Base-by-base conservation (phyloP, 805 yeast species). In the Nakazawaea holstii region DNA sequence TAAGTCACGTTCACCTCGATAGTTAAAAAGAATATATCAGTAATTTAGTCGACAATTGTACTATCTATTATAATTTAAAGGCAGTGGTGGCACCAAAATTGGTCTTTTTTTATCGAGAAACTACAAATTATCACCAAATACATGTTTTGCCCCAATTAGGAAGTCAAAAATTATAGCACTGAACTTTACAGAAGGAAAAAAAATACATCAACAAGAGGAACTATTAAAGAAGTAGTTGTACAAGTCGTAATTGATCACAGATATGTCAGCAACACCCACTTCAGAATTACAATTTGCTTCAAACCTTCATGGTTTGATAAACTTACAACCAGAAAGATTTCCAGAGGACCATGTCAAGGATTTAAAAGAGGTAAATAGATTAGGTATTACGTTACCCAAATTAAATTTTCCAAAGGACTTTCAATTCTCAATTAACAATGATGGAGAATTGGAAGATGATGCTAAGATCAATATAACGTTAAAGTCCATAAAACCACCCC, bases 401-500 rank as follows among this genome's bases (percentile, higher is more conserved):
- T 14, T 48, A 10, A 8, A 24, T 8, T 24, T 33, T 15, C 47
- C 47, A 36, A 14, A n/a, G 4, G 33, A 24, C 8, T 48, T 42
- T 33, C 15, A 39, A 29, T 48, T 32, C 27, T 17, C 40, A 14
- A 14, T 20, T 20, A 20, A 43, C 20, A 20, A 10, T 26, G 20
- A 27, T n/a, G 24, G 32, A 3, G 42, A 30, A 13, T 8, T 35
- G 8, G 8, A 14, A 33, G 27, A 26, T 26, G 39, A 9, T 3
- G 10, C 38, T 13, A 14, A n/a, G 54, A 62, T 47, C 8, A 50
- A 49, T 5, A 55, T 71, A 26, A 52, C 58, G 2, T 63, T 70
- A 55, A 70, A 70, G 55, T 69, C 74, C 14, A 69, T 72, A 44
- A 69, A 67, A 51, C 75, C 76, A 1, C 77, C 77, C 1, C 64